Base-by-base conservation (phyloP, 2,329 filamentous ascomycete genomes). In the Cercospora zeae-maydis region DNA sequence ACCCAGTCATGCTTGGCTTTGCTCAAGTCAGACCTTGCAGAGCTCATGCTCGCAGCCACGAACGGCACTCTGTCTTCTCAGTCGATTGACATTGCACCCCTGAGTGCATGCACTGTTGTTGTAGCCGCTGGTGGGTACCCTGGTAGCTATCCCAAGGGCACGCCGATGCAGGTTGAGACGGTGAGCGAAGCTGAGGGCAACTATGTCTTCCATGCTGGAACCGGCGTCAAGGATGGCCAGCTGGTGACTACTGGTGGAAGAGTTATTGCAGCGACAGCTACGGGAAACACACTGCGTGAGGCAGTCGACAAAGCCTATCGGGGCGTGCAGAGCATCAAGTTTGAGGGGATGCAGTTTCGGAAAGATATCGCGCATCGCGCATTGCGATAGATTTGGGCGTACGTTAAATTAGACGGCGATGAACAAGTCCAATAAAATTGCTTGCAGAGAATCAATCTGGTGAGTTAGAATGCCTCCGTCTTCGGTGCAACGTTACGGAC, bases 171-270 rank as follows among this genome's bases (percentile, higher is more conserved):
- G 30, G 71, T 89, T 1, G 47, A 63, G 55, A 79, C 81, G 78
- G 47, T 80, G 77, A 68, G 89, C 84, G 75, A 76, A 11, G 67
- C 75, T 37, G 77, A 78, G 64, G 74, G 73, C 11, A 88, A 85
- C 66, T 87, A 89, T 66, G 86, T 97, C 66, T 99, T 99, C 85
- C 95, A 99, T 74, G 95, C 95, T 4, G 95, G 95, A 30, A 99
- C 95, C 2, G 83, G 83, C 39, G 75, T 91, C 14, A 80, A 80
- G 19, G 83, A 86, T 36, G 80, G 79, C 16, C 81, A 87, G 66
- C 81, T 98, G 19, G 83, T 87, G 72, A 93, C 92, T 0, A 84
- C 89, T 0, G 95, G 95, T 52, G 95, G 95, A 0, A 88, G 95
- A 62, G 95, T 99, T 34, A 96, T 99, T 73, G 93, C 93, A 14